Percentiles rank a stretch among this genome's conserved stretches.
Conservation (phyloP, 257 asterid species). For the Solanum sitiens region DNA sequence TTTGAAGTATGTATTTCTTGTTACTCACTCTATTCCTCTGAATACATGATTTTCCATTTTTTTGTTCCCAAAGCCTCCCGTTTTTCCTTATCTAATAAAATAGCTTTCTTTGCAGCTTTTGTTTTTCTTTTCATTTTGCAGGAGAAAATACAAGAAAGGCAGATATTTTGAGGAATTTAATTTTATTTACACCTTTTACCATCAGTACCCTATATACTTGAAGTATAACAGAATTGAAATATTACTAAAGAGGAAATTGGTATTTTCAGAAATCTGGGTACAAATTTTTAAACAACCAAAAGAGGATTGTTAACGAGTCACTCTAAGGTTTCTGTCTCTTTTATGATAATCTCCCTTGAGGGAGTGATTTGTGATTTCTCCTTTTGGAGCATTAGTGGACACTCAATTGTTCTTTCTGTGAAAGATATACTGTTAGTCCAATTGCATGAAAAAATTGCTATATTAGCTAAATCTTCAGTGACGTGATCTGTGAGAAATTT, state of each 20-base stretch:
- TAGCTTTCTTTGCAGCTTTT: background rate
- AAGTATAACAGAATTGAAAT: background rate
- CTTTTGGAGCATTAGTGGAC: background rate
- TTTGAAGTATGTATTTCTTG: background rate
- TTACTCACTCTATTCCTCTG: background rate
- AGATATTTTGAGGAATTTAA: background rate
- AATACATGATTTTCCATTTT: background rate
- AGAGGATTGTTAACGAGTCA: background rate
- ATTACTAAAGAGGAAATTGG: background rate
- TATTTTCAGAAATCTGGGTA: background rate
- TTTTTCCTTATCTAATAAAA: background rate
- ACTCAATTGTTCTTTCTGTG: background rate
- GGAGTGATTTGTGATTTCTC: background rate
- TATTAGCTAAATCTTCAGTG: background rate
- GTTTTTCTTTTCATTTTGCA: background rate
- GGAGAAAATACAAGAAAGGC: background rate
- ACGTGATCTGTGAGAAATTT: background rate
- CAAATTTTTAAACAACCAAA: background rate
- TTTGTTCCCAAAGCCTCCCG: background rate
- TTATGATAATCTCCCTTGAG: background rate
- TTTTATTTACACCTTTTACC: background rate
- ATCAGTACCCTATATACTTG: background rate
- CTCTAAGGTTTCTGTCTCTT: background rate
- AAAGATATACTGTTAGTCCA: background rate
- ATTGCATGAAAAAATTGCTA: background rate